Evolutionary conservation across 73 alveolate species (phyloP).

Genomic region (Paraurostyla sp.): DNA sequence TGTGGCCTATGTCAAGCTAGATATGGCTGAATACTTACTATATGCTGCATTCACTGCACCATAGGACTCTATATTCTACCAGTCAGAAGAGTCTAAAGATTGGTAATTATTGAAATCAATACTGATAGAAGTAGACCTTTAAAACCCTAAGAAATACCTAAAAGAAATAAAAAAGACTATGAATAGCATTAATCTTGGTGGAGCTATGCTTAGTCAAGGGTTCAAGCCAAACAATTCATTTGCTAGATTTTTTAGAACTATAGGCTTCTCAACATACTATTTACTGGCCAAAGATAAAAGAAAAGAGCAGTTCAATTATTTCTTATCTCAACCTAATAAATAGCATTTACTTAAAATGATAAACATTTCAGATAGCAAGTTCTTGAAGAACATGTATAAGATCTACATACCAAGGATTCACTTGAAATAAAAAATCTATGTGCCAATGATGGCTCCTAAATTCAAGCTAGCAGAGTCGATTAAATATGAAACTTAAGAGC

Average conservation of each 20-base stretch:
- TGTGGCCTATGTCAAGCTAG: background rate
- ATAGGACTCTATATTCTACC: background rate
- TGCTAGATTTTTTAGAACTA: background rate
- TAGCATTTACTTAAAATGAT: background rate
- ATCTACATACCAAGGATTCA: background rate
- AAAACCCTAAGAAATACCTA: background rate
- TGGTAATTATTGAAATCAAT: background rate
- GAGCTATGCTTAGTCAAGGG: background rate
- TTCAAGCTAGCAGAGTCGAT: no score
- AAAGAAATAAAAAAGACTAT: background rate
- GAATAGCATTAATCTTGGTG: background rate
- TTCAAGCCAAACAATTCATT: background rate
- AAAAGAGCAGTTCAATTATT: constrained; percentile 15
- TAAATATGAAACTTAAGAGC: no score
- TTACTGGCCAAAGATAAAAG: constrained; percentile 5
- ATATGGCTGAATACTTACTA: background rate
- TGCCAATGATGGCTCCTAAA: background rate
- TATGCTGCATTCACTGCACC: background rate
- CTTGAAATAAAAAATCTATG: background rate
- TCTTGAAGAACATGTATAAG: background rate
- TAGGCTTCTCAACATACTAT: constrained; percentile 7
- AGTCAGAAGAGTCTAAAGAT: background rate
- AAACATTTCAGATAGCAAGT: background rate
- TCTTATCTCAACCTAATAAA: constrained; percentile 48
- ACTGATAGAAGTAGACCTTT: background rate